phyloP scores from a whole-genome alignment of 1,139 yeast species.

The Taiozyma sp. region DNA sequence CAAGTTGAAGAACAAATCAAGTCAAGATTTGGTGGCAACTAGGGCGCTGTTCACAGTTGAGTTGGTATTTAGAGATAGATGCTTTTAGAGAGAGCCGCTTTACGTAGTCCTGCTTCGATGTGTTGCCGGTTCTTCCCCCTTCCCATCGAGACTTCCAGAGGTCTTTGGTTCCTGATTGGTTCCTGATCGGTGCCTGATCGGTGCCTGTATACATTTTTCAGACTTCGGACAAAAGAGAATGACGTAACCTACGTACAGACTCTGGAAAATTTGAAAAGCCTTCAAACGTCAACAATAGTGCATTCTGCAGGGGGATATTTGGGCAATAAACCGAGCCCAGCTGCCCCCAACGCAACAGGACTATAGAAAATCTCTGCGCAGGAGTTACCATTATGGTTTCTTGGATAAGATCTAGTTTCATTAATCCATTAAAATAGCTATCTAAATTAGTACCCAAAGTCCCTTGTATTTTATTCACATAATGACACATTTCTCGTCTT shows the following conservation, averaged over 20 bases:
- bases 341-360: no score
- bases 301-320: background rate
- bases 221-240: background rate
- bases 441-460: background rate
- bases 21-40: conserved; percentile 11
- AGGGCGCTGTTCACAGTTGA: background rate
- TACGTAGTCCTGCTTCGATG: background rate
- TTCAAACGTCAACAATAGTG: background rate
- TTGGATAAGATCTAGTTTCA: background rate
- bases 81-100: background rate
- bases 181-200: background rate
- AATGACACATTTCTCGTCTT: background rate
- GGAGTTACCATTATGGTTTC: background rate
- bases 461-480: background rate
- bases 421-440: background rate
- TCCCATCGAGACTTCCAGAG: no score
- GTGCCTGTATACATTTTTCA: background rate
- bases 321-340: no score
- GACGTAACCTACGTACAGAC: background rate
- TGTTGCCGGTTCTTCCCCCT: background rate
- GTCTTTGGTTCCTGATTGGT: no score
- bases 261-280: background rate
- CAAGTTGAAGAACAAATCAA: conserved; percentile 15
- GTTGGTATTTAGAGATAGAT: background rate
- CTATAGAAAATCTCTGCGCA: no score